A percentile compares a stretch with the other conserved stretches of the same genome.
Conservation (phyloP, 169 alveolate genomes). For the Plasmodium blacklocki region DNA sequence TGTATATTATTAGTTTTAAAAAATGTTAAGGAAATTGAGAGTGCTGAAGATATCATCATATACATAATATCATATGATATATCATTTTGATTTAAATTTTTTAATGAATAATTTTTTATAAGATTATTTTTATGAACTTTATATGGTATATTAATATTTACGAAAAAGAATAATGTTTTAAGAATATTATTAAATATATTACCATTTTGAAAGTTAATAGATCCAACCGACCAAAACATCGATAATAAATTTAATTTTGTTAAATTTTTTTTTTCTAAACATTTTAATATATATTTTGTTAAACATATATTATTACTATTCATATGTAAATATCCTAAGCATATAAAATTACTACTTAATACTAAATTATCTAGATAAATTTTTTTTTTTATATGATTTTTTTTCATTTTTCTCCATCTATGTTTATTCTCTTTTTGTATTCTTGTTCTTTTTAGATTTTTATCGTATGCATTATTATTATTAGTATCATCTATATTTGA, state of each 20-base stretch:
- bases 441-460: neutral
- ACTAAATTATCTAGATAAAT: constrained; percentile 54
- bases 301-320: constrained; percentile 44
- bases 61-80: constrained; percentile 44
- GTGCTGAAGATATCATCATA: constrained; percentile 55
- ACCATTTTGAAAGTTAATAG: constrained; percentile 67
- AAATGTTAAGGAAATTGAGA: constrained; percentile 45
- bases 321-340: constrained; percentile 68
- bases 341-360: constrained; percentile 48
- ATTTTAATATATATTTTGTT: constrained; percentile 56
- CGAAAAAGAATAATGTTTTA: constrained; percentile 49
- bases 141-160: constrained; percentile 64
- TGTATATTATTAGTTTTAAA: constrained; percentile 65
- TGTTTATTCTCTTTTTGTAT: neutral
- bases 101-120: constrained; percentile 25
- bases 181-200: constrained; percentile 49
- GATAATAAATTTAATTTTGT: constrained; percentile 58
- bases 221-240: constrained; percentile 70
- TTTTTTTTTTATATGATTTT: constrained; percentile 12
- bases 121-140: constrained; percentile 51
- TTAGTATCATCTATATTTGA: neutral
- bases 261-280: constrained; percentile 38
- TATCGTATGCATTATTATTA: neutral
- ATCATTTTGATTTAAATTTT: constrained; percentile 15
- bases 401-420: neutral